These are phyloP conservation scores for Eucalyptus grandis DNA, from an alignment of 345 rosid species.

Conservation along the genomic window DNA sequence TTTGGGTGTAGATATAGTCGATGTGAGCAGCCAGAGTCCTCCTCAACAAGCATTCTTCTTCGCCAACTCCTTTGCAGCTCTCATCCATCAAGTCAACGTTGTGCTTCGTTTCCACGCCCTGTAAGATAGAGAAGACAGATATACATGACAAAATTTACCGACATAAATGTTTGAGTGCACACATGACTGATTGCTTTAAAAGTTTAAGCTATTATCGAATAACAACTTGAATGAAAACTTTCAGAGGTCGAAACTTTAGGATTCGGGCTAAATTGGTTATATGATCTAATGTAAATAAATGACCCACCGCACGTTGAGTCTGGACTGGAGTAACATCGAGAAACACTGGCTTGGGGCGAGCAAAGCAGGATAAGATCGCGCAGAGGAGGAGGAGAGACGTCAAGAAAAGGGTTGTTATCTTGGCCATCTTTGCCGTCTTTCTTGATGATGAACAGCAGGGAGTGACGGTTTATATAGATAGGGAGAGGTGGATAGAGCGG, in stretches of 20 bases:
- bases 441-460: background rate
- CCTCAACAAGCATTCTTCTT: constrained; percentile 43
- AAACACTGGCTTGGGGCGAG: background rate
- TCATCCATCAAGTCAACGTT: constrained; percentile 1
- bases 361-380: background rate
- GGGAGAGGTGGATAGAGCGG: background rate
- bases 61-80: constrained; percentile 29
- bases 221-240: background rate
- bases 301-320: background rate
- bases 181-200: background rate
- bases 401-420: background rate
- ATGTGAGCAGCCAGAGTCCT: constrained; percentile 44
- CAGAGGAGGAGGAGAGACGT: background rate
- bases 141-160: background rate
- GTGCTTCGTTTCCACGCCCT: background rate
- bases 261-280: background rate
- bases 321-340: background rate
- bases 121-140: background rate
- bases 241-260: background rate
- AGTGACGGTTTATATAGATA: background rate
- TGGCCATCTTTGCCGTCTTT: background rate
- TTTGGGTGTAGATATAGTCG: constrained; percentile 47
- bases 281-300: background rate
- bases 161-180: background rate
- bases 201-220: background rate